phyloP scores from a whole-genome alignment of 2,329 filamentous ascomycete species.

The Alternaria metachromatica region DNA sequence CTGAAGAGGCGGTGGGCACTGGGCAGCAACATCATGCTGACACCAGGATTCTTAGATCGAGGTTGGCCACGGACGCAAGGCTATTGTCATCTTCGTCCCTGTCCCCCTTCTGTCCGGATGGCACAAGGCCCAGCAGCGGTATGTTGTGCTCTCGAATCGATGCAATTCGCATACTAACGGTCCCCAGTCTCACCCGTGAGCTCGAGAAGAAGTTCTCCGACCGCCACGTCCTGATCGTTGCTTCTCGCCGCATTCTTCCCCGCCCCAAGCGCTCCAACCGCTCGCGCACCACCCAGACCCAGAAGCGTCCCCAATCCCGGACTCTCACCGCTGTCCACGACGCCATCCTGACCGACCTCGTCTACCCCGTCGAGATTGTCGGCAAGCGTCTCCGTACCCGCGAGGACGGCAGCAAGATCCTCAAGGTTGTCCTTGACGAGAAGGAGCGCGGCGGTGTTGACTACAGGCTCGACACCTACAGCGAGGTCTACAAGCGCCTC shows the following conservation, averaged over 20 bases:
- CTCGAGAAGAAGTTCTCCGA: conserved; percentile 99
- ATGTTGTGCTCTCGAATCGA: conserved; percentile 53
- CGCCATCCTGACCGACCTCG: conserved; percentile 95
- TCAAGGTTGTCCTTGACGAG: conserved; percentile 99
- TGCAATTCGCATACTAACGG: conserved; percentile 8
- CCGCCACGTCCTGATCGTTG: conserved; percentile 98
- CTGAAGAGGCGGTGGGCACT: conserved; percentile 64
- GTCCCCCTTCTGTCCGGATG: conserved; percentile 97
- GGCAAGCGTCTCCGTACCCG: conserved; percentile 98
- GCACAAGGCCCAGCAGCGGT: conserved; percentile 99
- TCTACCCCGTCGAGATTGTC: conserved; percentile 99
- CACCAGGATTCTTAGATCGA: conserved; percentile 82
- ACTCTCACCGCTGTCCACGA: conserved; percentile 99
- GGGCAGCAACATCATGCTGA: conserved; percentile 60
- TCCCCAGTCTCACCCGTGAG: conserved; percentile 90
- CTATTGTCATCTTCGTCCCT: conserved; percentile 99
- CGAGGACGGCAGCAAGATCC: conserved; percentile 97
- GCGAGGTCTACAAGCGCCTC: conserved; percentile 97
- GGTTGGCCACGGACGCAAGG: conserved; percentile 99
- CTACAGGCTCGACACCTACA: conserved; percentile 99
- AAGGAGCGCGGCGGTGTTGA: conserved; percentile 99
- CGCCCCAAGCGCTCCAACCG: conserved; percentile 98
- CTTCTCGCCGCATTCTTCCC: conserved; percentile 97
- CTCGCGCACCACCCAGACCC: conserved; percentile 93
- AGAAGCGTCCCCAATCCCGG: conserved; percentile 98